phyloP scores from a whole-genome alignment of 108 stramenopile species.

The Fragilariopsis cylindrus region DNA sequence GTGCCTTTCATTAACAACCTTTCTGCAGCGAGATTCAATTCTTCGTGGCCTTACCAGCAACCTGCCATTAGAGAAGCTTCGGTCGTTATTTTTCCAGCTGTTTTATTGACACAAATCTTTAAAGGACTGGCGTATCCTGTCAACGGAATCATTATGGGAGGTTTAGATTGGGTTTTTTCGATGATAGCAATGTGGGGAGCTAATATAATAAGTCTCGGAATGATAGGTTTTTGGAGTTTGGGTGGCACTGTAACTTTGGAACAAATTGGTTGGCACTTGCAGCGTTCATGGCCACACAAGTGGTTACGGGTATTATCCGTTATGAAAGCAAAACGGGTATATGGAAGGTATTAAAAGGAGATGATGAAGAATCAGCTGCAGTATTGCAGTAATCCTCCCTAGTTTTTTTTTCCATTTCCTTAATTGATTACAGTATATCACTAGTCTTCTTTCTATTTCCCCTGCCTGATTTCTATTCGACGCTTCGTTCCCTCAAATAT shows the following conservation, averaged over 20 bases:
- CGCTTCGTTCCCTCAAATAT: neutral
- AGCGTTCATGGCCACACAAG: constrained; percentile 85
- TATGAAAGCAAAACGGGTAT: constrained; percentile 74
- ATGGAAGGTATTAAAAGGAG: constrained; percentile 56
- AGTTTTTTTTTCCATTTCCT: neutral
- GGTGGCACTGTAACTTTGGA: constrained; percentile 43
- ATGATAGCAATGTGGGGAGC: constrained; percentile 91
- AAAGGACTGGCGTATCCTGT: constrained; percentile 94
- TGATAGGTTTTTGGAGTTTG: constrained; percentile 46
- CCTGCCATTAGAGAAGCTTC: constrained; percentile 70
- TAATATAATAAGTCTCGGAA: constrained; percentile 76
- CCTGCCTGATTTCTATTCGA: neutral
- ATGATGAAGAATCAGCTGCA: neutral
- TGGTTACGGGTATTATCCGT: constrained; percentile 65
- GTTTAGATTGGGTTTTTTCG: constrained; percentile 87
- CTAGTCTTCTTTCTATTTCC: neutral
- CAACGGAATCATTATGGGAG: constrained; percentile 94
- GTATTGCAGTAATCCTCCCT: neutral
- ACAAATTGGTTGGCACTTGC: constrained; percentile 90
- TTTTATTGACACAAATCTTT: constrained; percentile 76
- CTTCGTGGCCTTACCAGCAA: constrained; percentile 83
- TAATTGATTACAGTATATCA: neutral
- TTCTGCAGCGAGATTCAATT: constrained; percentile 65
- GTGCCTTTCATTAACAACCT: constrained; percentile 71
- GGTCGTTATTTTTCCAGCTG: constrained; percentile 76